Base-by-base conservation (phyloP, 257 asterid genomes). In the Nicotiana undulata region DNA sequence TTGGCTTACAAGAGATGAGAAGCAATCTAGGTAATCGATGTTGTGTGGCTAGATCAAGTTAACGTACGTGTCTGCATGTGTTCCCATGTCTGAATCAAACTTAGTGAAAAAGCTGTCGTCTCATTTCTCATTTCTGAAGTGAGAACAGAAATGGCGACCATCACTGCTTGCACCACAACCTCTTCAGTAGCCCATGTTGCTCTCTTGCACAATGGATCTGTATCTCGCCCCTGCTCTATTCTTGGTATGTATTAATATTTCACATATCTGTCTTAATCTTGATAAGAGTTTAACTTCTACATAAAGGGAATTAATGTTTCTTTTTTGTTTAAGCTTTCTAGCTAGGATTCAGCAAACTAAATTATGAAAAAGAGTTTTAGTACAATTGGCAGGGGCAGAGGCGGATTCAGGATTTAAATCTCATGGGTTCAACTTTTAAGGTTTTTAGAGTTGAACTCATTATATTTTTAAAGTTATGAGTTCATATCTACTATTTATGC, bases 131-230 rank as follows among this genome's bases (percentile, higher is more conserved):
- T 26, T 58, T 49, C 16, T 29, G 10, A 7, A 79, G 28, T 53
- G 28, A 16, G 37, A 11, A 37, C 13, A 29, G 51, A 80, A 52
- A 94, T 92, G 98, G 96, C 97, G 79, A 85, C 94, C 81, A 79
- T 90, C 90, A 85, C 92, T 6, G 91, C 95, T 64, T 85, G 88
- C 89, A 79, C 90, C 75, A 53, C 96, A 11, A 79, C 92, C 76
- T 87, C 95, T 6, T 86, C 88, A 4, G 29, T 89, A 10, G 84
- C 94, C 81, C 88, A 90, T 86, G 88, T 88, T 40, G 88, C 94
- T 82, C 84, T 88, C 63, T 53, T 88, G n/a, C 92, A 77, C 58
- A 89, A 85, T 88, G 86, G 89, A 4, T 40, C 87, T 67, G 40
- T 77, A 34, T 79, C 86, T 68, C 88, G 79, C 7, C 40, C 92